Conservation (phyloP, 169 alveolate species). For the Perkinsus chesapeaki region DNA sequence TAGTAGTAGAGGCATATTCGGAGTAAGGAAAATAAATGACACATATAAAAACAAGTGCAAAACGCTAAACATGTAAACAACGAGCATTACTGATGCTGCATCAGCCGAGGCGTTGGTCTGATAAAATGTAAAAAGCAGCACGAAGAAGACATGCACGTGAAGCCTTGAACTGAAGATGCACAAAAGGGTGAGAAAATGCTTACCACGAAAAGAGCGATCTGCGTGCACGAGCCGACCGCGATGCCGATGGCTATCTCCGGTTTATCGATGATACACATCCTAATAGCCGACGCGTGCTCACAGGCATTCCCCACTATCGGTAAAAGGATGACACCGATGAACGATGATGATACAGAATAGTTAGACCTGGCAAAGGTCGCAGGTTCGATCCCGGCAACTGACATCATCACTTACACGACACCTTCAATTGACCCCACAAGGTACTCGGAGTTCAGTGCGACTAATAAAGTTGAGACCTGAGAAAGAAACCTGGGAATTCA, state of each 20-base stretch:
- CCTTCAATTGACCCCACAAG: conserved; percentile 45
- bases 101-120: too few relatives aligned
- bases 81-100: too few relatives aligned
- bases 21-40: not conserved
- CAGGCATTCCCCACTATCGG: conserved; percentile 78
- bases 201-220: conserved; percentile 59
- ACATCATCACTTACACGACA: conserved; percentile 44
- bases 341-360: conserved; percentile 1
- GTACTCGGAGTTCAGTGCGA: conserved; percentile 46
- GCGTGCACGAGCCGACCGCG: conserved; percentile 77
- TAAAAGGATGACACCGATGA: conserved; percentile 74
- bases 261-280: conserved; percentile 68
- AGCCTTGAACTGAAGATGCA: not conserved
- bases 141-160: not conserved
- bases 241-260: conserved; percentile 76
- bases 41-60: not conserved
- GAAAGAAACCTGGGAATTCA: not conserved
- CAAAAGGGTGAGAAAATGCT: not conserved
- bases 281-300: conserved; percentile 68
- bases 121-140: not conserved
- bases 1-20: not conserved
- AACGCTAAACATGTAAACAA: too few relatives aligned
- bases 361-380: not conserved
- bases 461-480: conserved; percentile 26
- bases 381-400: conserved; percentile 30